phyloP scores from a whole-genome alignment of 176 grass and related monocot species.

The Chrysopogon serrulatus region DNA sequence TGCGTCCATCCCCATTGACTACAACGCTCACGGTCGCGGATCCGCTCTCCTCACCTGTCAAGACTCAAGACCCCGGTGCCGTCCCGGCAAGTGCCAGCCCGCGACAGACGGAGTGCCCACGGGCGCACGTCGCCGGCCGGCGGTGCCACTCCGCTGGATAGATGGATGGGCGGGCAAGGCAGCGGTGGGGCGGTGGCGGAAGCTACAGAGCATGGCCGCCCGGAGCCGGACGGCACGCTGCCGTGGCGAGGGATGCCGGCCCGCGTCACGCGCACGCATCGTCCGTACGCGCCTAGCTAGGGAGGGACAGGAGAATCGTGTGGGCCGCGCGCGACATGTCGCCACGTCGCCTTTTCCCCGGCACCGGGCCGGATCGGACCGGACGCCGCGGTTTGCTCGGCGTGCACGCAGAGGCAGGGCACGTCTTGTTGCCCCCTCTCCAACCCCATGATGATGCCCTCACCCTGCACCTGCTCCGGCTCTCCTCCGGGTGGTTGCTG shows the following conservation, averaged over 20 bases:
- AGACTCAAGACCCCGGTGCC: not conserved
- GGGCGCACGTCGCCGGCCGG: not conserved
- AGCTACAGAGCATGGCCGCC: not conserved
- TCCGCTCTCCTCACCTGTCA: not conserved
- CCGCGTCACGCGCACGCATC: not conserved
- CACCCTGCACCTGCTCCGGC: not conserved
- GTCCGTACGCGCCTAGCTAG: not conserved
- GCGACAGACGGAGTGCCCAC: not conserved
- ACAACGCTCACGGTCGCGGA: not conserved
- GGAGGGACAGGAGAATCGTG: not conserved
- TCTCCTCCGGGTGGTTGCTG: not conserved
- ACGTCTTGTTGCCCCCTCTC: not conserved
- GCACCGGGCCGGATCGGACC: not conserved
- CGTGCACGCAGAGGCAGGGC: not conserved
- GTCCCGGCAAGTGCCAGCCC: not conserved
- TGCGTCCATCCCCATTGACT: not conserved
- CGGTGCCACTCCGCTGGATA: not conserved
- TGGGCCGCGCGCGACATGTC: not conserved
- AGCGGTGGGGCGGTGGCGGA: too few species aligned
- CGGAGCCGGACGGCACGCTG: too few species aligned
- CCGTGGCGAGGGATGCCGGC: not conserved
- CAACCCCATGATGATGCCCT: too few species aligned
- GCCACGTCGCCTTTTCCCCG: not conserved
- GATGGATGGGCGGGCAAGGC: too few species aligned
- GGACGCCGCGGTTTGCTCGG: not conserved